Conservation (phyloP, 1,139 yeast genomes). For the Debaryomycetaceae sp. region DNA sequence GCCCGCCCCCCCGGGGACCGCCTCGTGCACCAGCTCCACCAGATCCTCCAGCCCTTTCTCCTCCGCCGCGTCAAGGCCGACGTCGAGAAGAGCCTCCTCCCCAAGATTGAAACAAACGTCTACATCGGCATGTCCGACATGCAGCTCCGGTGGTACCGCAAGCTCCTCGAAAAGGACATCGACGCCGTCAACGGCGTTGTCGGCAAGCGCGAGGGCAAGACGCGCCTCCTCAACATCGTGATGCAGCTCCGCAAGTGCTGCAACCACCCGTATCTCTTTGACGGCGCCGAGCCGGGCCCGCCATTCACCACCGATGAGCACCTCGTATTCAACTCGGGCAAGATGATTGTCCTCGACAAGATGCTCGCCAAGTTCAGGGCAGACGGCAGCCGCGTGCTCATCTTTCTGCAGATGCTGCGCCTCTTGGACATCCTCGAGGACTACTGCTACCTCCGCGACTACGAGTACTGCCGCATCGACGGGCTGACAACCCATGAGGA, state of each 20-base stretch:
- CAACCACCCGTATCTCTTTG: constrained; percentile 78
- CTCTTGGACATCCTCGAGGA: constrained; percentile 76
- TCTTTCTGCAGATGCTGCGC: constrained; percentile 80
- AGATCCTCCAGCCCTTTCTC: constrained; percentile 75
- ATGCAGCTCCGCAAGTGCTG: constrained; percentile 84
- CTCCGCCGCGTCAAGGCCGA: constrained; percentile 74
- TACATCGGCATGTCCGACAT: constrained; percentile 72
- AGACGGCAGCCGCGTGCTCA: constrained; percentile 72
- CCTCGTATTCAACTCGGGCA: constrained; percentile 66
- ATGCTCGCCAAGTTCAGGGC: constrained; percentile 55
- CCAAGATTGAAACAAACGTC: constrained; percentile 68
- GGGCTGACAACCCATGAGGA: constrained; percentile 80
- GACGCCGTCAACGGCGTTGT: constrained; percentile 82
- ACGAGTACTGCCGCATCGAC: constrained; percentile 71
- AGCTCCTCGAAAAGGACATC: constrained; percentile 70
- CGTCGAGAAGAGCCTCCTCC: constrained; percentile 71
- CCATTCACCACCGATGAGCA: constrained; percentile 83
- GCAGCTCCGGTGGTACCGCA: constrained; percentile 76
- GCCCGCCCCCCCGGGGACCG: constrained; percentile 33
- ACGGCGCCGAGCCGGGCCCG: constrained; percentile 87
- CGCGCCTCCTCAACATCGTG: constrained; percentile 69
- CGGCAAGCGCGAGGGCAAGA: constrained; percentile 71
- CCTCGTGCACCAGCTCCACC: constrained; percentile 82
- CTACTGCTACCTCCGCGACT: constrained; percentile 65
- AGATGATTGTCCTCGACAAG: constrained; percentile 68